These are phyloP conservation scores for Isatis tinctoria DNA, from an alignment of 345 rosid species.

Conservation along the genomic window DNA sequence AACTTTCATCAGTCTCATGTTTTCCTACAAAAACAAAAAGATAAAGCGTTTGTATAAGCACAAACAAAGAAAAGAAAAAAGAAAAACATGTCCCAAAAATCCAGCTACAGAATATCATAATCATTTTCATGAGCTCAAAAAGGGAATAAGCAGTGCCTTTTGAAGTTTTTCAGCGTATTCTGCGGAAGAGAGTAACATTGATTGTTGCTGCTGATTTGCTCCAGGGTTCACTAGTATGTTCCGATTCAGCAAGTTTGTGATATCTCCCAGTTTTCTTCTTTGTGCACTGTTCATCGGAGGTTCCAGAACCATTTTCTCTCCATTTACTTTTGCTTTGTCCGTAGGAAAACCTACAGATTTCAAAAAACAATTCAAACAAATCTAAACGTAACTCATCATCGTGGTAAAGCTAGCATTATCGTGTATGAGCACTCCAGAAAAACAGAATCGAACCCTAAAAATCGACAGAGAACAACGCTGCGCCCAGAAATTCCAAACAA, in stretches of 20 bases:
- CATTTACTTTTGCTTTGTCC: slow-evolving; percentile 20
- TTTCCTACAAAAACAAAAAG: slow-evolving; percentile 47
- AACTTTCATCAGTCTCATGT: slow-evolving; percentile 44
- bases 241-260: slow-evolving; percentile 47
- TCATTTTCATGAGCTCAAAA: background rate
- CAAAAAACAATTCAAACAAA: slow-evolving; percentile 4
- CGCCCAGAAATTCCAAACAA: background rate
- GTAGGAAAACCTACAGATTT: slow-evolving; percentile 22
- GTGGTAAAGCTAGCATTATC: background rate
- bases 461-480: background rate
- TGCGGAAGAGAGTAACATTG: slow-evolving; percentile 26
- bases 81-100: background rate
- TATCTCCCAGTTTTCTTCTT: slow-evolving; percentile 51
- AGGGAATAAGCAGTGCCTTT: slow-evolving; percentile 32
- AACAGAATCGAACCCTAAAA: background rate
- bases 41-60: background rate
- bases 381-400: background rate
- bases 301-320: slow-evolving; percentile 29
- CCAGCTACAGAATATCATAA: background rate
- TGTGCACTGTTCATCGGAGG: slow-evolving; percentile 29
- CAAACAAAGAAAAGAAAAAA: background rate
- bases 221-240: slow-evolving; percentile 27
- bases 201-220: slow-evolving; percentile 26
- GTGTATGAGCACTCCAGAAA: background rate
- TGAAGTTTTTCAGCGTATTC: slow-evolving; percentile 44